A percentile compares a stretch with the other conserved stretches of the same genome.
phyloP scores from a whole-genome alignment of 2,329 filamentous ascomycete genomes.

The Alternaria solani region DNA sequence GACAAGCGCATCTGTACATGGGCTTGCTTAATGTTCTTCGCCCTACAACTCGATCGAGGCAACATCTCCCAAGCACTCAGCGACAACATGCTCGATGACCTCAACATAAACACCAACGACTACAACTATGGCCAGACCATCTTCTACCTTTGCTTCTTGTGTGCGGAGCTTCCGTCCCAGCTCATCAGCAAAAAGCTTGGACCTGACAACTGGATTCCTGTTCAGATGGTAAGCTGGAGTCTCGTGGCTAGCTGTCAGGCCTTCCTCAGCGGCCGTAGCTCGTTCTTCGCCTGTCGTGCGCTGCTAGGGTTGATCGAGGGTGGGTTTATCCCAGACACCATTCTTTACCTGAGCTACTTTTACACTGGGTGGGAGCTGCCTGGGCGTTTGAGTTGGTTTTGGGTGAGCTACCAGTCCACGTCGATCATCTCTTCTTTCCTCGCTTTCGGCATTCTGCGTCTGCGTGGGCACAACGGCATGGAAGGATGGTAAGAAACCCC shows the following conservation, averaged over 20 bases:
- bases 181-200: slow-evolving; percentile 58
- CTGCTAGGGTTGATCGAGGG: slow-evolving; percentile 57
- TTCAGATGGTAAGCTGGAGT: slow-evolving; percentile 55
- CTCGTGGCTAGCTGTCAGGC: slow-evolving; percentile 71
- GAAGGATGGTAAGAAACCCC: slow-evolving; percentile 52
- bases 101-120: slow-evolving; percentile 48
- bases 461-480: slow-evolving; percentile 59
- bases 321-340: slow-evolving; percentile 69
- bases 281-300: slow-evolving; percentile 55
- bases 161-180: slow-evolving; percentile 57
- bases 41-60: slow-evolving; percentile 60
- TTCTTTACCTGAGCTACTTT: slow-evolving; percentile 77
- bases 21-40: slow-evolving; percentile 65
- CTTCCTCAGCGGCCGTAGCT: slow-evolving; percentile 62
- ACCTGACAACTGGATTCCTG: slow-evolving; percentile 56
- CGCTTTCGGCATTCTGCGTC: slow-evolving; percentile 63
- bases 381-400: slow-evolving; percentile 72
- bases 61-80: slow-evolving; percentile 53
- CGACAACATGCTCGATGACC: slow-evolving; percentile 47
- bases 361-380: slow-evolving; percentile 77
- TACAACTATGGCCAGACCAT: slow-evolving; percentile 57
- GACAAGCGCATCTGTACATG: slow-evolving; percentile 61
- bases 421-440: slow-evolving; percentile 65
- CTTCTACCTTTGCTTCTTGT: slow-evolving; percentile 84
- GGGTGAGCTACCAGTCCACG: slow-evolving; percentile 69